A percentile compares a stretch with the other conserved stretches of the same genome.
These are phyloP conservation scores for Arthrobotrys pseudoclavata DNA, from an alignment of 2,329 filamentous ascomycete species.

Conservation along the genomic window DNA sequence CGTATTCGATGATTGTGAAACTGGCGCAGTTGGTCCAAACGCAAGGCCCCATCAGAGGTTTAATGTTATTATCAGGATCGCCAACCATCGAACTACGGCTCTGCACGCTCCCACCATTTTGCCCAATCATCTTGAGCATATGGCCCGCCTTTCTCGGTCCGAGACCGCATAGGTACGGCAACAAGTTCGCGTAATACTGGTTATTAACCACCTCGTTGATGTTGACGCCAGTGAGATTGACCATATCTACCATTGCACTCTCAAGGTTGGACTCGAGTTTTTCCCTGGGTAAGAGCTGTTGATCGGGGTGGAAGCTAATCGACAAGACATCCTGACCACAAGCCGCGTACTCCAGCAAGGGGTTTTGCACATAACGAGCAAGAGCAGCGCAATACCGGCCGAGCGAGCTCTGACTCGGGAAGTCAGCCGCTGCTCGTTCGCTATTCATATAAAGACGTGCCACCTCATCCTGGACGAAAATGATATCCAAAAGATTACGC, in stretches of 20 bases:
- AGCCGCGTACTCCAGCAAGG: constrained; percentile 95
- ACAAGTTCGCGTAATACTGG: constrained; percentile 87
- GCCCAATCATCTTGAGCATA: constrained; percentile 88
- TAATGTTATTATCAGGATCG: constrained; percentile 82
- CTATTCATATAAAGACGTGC: constrained; percentile 96
- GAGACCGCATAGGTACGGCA: constrained; percentile 91
- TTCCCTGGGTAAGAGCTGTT: constrained; percentile 87
- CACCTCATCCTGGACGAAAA: constrained; percentile 96
- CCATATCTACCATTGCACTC: constrained; percentile 98
- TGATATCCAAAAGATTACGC: constrained; percentile 84
- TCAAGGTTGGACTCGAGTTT: constrained; percentile 89
- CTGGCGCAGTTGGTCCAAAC: constrained; percentile 98
- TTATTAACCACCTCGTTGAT: constrained; percentile 86
- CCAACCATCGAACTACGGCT: constrained; percentile 90
- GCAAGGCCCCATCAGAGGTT: constrained; percentile 85
- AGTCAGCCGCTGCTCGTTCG: constrained; percentile 80
- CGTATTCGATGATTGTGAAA: constrained; percentile 82
- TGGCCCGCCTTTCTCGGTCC: constrained; percentile 91
- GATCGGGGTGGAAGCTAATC: constrained; percentile 88
- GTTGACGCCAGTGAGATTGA: constrained; percentile 95
- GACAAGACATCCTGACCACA: constrained; percentile 89
- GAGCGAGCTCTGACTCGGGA: constrained; percentile 82
- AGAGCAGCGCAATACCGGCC: constrained; percentile 91
- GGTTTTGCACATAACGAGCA: constrained; percentile 92
- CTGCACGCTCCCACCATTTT: constrained; percentile 86